Evolutionary conservation across 2,329 filamentous ascomycete genomes (phyloP).

Genomic region (Trichoderma arundinaceum): DNA sequence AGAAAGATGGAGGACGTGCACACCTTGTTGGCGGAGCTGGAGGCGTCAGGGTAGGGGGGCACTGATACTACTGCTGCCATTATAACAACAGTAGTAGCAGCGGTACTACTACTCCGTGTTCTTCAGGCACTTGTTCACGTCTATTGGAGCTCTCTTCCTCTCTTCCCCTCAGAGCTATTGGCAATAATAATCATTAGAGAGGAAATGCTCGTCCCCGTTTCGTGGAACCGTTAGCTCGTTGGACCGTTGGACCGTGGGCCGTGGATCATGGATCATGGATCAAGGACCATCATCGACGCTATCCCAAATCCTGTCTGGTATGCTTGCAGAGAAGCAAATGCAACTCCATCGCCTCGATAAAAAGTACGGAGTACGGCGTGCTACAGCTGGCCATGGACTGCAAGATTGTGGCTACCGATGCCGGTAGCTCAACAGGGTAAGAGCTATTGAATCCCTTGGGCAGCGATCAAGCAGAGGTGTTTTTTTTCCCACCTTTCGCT

Average conservation of each 20-base stretch:
- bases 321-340: constrained; percentile 15
- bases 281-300: constrained; percentile 20
- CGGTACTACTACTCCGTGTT: background rate
- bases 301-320: constrained; percentile 8
- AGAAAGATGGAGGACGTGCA: constrained; percentile 26
- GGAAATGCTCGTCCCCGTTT: background rate
- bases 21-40: constrained; percentile 27
- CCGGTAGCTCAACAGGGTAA: constrained; percentile 28
- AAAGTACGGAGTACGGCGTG: background rate
- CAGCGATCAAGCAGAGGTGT: constrained; percentile 16
- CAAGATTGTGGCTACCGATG: constrained; percentile 22
- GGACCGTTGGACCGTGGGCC: background rate
- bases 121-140: background rate
- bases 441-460: constrained; percentile 13
- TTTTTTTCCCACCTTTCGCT: background rate
- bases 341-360: constrained; percentile 1
- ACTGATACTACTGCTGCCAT: background rate
- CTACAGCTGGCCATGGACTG: constrained; percentile 11
- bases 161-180: background rate
- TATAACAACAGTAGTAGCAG: background rate
- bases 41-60: constrained; percentile 9
- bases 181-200: background rate
- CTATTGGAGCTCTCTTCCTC: background rate
- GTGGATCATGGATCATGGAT: constrained; percentile 18
- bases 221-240: background rate